phyloP scores from a whole-genome alignment of 163 green algal genomes.

The Coccomyxa subellipsoidea region DNA sequence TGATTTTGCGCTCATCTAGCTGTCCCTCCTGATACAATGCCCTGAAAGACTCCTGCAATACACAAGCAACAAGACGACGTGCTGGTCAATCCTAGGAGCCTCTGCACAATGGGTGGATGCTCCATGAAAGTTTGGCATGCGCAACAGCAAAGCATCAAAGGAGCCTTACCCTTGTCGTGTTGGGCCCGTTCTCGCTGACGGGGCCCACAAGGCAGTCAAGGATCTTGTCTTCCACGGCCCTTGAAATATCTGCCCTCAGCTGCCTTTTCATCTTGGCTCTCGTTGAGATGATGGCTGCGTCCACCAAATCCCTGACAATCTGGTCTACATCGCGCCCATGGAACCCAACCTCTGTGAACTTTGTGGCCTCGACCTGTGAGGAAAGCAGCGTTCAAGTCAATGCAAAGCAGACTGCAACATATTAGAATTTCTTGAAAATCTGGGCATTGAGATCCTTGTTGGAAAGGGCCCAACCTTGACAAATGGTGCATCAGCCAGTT shows the following conservation, averaged over 20 bases:
- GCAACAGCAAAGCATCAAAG: neutral
- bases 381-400: no score
- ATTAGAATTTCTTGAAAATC: no score
- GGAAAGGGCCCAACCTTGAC: conserved; percentile 72
- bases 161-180: neutral
- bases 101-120: no score
- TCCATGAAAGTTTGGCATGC: no score
- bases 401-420: no score
- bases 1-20: conserved; percentile 69
- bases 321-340: conserved; percentile 93
- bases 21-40: conserved; percentile 60
- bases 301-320: conserved; percentile 94
- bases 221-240: conserved; percentile 73
- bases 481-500: conserved; percentile 93
- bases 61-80: no score
- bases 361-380: conserved; percentile 89
- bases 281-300: conserved; percentile 80
- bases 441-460: no score
- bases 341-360: conserved; percentile 98
- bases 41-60: conserved; percentile 46
- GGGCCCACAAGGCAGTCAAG: conserved; percentile 58
- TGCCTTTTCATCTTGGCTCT: conserved; percentile 27
- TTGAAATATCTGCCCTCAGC: conserved; percentile 33
- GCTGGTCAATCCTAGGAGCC: no score
- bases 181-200: neutral